A percentile compares a stretch with the other conserved stretches of the same genome.
These are phyloP conservation scores for Piper betle DNA, from an alignment of 164 flowering plant species.

Conservation along the genomic window DNA sequence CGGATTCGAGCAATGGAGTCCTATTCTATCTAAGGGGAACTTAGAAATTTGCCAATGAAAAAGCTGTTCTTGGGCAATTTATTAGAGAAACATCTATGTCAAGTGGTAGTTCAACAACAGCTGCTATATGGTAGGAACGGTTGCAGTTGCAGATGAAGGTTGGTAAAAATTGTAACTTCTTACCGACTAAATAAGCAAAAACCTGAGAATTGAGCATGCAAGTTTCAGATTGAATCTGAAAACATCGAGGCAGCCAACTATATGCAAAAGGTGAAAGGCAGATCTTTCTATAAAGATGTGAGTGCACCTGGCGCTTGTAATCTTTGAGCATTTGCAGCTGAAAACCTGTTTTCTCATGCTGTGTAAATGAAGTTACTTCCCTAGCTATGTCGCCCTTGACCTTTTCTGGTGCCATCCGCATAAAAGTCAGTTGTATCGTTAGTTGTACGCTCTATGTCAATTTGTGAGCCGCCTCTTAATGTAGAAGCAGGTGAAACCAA, in stretches of 20 bases:
- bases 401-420: too few relatives aligned
- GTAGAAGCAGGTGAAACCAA: too few relatives aligned
- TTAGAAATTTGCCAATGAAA: not conserved
- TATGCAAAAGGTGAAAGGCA: not conserved
- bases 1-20: not conserved
- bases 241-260: too few relatives aligned
- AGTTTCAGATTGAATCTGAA: not conserved
- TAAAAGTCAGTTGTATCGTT: too few relatives aligned
- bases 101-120: not conserved
- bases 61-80: not conserved
- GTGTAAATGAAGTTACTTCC: not conserved
- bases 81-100: not conserved
- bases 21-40: not conserved
- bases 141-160: too few relatives aligned
- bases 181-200: not conserved
- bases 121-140: not conserved
- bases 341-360: not conserved
- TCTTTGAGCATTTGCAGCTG: not conserved
- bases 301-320: not conserved
- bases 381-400: too few relatives aligned
- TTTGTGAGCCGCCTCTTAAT: too few relatives aligned
- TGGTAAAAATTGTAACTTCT: not conserved
- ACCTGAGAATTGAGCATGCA: not conserved
- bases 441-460: too few relatives aligned
- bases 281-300: not conserved